These are phyloP conservation scores for Hypoxylon sp. DNA, from an alignment of 2,329 filamentous ascomycete genomes.

Conservation along the genomic window DNA sequence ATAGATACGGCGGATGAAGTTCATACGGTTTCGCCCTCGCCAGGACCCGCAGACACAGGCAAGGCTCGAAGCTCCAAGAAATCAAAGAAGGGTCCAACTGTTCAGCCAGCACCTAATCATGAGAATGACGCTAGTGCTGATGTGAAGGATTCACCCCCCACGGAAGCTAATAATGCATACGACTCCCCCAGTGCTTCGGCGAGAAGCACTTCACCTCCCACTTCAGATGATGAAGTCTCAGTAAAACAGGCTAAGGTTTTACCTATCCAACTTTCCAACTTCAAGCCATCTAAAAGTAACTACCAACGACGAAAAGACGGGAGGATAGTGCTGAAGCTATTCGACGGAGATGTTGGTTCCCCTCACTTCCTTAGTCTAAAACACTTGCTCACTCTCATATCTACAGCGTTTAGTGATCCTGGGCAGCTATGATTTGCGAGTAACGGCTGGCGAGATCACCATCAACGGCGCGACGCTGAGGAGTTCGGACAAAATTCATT, in stretches of 20 bases:
- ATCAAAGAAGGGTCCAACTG: conserved; percentile 33
- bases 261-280: conserved; percentile 50
- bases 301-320: conserved; percentile 47
- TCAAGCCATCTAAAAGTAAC: conserved; percentile 50
- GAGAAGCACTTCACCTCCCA: conserved; percentile 29
- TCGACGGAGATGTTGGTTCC: conserved; percentile 52
- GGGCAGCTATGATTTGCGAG: conserved; percentile 77
- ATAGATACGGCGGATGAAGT: conserved; percentile 9
- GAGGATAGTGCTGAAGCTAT: conserved; percentile 47
- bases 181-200: not conserved
- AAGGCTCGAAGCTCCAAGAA: conserved; percentile 36
- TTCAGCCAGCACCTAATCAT: conserved; percentile 10
- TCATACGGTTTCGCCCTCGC: conserved; percentile 6
- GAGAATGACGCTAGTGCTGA: conserved; percentile 11
- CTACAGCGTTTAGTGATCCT: conserved; percentile 72
- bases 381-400: conserved; percentile 40
- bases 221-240: conserved; percentile 22
- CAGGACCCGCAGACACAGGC: conserved; percentile 9
- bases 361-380: not conserved
- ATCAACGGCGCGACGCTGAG: conserved; percentile 76
- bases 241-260: conserved; percentile 17
- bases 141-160: not conserved
- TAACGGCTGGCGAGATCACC: conserved; percentile 74
- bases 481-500: conserved; percentile 63
- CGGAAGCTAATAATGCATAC: not conserved